Conservation (phyloP, 805 yeast genomes). For the Barnettozyma pratensis region DNA sequence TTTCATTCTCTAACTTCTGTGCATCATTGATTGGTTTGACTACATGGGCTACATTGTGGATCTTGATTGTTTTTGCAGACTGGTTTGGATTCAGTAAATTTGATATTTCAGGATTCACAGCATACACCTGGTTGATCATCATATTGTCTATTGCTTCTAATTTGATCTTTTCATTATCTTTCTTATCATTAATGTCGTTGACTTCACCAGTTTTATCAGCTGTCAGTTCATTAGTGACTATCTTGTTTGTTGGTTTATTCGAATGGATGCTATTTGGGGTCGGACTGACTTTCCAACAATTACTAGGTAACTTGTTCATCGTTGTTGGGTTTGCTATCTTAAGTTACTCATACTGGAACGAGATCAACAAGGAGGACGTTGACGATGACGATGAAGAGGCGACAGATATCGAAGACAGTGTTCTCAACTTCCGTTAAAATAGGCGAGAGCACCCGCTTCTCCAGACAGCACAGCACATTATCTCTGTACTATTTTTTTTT, state of each 20-base stretch:
- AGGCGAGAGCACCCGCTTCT: too few relatives aligned
- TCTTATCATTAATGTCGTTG: conserved; percentile 72
- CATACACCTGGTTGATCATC: conserved; percentile 37
- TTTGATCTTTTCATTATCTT: conserved; percentile 62
- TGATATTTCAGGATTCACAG: conserved; percentile 35
- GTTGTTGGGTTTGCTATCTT: conserved; percentile 64
- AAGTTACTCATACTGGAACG: conserved; percentile 61
- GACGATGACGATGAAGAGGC: conserved; percentile 28
- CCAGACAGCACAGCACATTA: not conserved
- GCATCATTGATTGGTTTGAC: conserved; percentile 63
- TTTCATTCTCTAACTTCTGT: conserved; percentile 73
- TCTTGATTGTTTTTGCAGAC: conserved; percentile 44
- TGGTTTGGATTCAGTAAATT: conserved; percentile 53
- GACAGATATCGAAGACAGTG: conserved; percentile 8
- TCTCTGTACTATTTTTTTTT: too few relatives aligned
- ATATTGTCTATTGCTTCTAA: conserved; percentile 55
- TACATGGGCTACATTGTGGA: conserved; percentile 47
- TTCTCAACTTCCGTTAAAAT: not conserved
- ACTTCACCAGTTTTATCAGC: conserved; percentile 83
- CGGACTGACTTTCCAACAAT: conserved; percentile 47
- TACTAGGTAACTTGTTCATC: conserved; percentile 66
- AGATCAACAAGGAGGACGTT: conserved; percentile 42
- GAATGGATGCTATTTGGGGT: conserved; percentile 69
- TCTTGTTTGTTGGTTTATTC: conserved; percentile 69
- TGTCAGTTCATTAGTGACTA: conserved; percentile 64